Conservation (phyloP, 2,329 filamentous ascomycete species). For the Thelonectria rubi region DNA sequence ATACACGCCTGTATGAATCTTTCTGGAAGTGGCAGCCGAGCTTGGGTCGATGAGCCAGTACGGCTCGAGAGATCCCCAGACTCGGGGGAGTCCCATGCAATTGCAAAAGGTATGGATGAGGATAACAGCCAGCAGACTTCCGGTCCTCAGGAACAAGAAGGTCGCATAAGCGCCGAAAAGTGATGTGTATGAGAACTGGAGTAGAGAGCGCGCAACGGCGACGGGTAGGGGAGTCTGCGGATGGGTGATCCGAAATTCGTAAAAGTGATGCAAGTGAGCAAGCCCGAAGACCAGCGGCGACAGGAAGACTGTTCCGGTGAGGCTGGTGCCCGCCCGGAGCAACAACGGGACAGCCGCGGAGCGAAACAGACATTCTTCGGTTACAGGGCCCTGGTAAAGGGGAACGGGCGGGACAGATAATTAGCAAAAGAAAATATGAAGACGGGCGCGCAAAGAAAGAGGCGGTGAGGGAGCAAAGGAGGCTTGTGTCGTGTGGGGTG, state of each 20-base stretch:
- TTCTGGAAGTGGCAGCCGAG: conserved; percentile 33
- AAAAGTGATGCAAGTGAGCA: conserved; percentile 94
- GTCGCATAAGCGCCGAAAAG: conserved; percentile 94
- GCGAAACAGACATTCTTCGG: conserved; percentile 94
- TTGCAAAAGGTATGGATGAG: conserved; percentile 91
- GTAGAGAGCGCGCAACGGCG: conserved; percentile 74
- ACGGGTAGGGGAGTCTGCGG: conserved; percentile 71
- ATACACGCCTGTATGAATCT: conserved; percentile 78
- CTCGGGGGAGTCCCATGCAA: conserved; percentile 83
- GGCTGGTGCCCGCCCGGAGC: conserved; percentile 71
- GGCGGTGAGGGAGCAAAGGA: conserved; percentile 33
- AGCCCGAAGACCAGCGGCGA: conserved; percentile 92
- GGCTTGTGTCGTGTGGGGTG: conserved; percentile 24
- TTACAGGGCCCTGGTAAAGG: conserved; percentile 75
- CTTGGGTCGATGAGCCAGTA: conserved; percentile 48
- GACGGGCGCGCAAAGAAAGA: conserved; percentile 20
- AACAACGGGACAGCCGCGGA: conserved; percentile 86
- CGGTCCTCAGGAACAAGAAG: conserved; percentile 87
- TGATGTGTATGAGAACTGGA: conserved; percentile 91
- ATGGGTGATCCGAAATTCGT: conserved; percentile 88
- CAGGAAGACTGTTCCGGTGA: conserved; percentile 74
- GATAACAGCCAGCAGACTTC: conserved; percentile 79
- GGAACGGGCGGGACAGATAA: conserved; percentile 20
- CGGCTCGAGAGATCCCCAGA: conserved; percentile 81
- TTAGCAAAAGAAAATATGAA: conserved; percentile 4